Percentiles rank a stretch among this genome's conserved stretches.
phyloP scores from a whole-genome alignment of 345 rosid genomes.

The Leavenworthia alabamica region DNA sequence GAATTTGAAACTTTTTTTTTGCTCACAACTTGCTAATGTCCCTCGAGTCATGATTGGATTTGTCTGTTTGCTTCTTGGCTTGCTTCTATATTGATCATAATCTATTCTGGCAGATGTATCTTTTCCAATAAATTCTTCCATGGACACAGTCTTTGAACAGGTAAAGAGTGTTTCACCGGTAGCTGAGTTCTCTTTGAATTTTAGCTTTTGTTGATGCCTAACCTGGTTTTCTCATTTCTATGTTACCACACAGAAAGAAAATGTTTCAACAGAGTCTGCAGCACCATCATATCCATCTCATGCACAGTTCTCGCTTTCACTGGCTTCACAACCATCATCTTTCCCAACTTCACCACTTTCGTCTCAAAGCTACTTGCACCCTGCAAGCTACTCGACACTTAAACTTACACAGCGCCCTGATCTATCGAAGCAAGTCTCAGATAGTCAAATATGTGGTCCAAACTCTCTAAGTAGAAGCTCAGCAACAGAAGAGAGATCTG shows the following conservation, averaged over 20 bases:
- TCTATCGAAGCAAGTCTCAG: constrained; percentile 42
- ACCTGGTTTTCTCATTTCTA: constrained; percentile 5
- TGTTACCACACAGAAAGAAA: constrained; percentile 29
- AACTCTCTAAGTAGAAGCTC: constrained; percentile 18
- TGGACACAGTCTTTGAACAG: constrained; percentile 62
- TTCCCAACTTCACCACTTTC: constrained; percentile 43
- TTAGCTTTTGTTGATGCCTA: not conserved
- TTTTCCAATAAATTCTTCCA: constrained; percentile 50
- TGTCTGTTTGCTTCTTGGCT: constrained; percentile 10
- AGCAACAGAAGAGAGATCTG: constrained; percentile 35
- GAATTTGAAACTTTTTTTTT: not conserved
- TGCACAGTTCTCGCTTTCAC: constrained; percentile 45
- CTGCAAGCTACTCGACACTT: constrained; percentile 39
- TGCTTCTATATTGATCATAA: constrained; percentile 4
- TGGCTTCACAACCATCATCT: constrained; percentile 63
- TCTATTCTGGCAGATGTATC: constrained; percentile 53
- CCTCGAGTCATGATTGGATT: not conserved
- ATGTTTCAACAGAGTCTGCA: constrained; percentile 44
- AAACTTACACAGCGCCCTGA: constrained; percentile 35
- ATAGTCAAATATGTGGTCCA: constrained; percentile 23
- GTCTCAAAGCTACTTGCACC: constrained; percentile 44
- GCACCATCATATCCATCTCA: constrained; percentile 48
- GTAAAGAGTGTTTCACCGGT: constrained; percentile 33
- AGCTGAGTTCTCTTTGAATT: not conserved
- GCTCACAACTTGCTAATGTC: not conserved